Evolutionary conservation across 1,139 yeast species (phyloP).

Genomic region (Yamadazyma dendronema): DNA sequence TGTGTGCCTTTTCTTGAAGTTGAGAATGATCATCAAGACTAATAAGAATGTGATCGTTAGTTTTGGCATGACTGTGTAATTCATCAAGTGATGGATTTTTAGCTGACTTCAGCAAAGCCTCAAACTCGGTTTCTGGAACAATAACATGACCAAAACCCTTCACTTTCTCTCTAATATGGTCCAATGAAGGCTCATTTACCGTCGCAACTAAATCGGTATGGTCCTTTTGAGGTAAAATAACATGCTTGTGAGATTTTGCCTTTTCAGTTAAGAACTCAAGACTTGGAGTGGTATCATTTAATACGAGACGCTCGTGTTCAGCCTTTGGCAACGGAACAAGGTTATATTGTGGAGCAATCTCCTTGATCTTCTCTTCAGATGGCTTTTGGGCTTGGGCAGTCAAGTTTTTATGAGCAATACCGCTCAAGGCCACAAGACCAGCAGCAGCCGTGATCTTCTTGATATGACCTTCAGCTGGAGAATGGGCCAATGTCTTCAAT

Average conservation of each 20-base stretch:
- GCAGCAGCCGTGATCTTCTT: conserved; percentile 9
- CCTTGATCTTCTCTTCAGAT: conserved; percentile 14
- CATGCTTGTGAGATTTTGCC: conserved; percentile 18
- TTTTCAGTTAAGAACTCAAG: conserved; percentile 25
- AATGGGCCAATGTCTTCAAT: conserved; percentile 16
- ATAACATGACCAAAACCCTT: conserved; percentile 5
- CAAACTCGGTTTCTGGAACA: conserved; percentile 3
- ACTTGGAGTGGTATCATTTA: conserved; percentile 22
- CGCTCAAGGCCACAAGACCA: conserved; percentile 13
- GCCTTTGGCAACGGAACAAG: conserved; percentile 15
- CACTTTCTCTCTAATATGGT: conserved; percentile 11
- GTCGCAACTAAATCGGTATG: conserved; percentile 8
- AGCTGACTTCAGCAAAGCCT: conserved; percentile 10
- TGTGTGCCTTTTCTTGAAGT: conserved; percentile 15
- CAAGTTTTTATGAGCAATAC: conserved; percentile 15
- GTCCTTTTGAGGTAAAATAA: conserved; percentile 9
- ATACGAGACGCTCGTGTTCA: conserved; percentile 16
- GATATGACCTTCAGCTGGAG: conserved; percentile 19
- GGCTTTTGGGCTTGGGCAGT: conserved; percentile 15
- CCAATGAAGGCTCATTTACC: conserved; percentile 20
- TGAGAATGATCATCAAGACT: conserved; percentile 11
- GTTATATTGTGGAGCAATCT: conserved; percentile 13
- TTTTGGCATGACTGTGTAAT: conserved; percentile 17
- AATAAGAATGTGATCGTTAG: conserved; percentile 12
- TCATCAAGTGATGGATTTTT: conserved; percentile 22